Evolutionary conservation across 495 filamentous ascomycete species (phyloP).

Genomic region (Neurospora tetrasperma): DNA sequence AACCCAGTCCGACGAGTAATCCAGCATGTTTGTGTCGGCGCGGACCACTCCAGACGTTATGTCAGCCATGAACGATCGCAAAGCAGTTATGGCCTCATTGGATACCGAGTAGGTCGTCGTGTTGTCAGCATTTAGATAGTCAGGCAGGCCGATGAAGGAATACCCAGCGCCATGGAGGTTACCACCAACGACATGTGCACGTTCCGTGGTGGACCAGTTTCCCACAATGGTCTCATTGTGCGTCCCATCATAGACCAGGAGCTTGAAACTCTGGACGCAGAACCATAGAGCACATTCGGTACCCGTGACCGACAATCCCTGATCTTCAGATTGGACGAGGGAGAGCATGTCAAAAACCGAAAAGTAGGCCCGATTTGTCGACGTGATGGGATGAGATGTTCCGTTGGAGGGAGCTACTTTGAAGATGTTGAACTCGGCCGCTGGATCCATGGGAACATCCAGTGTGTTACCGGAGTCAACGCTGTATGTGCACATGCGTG

Average conservation of each 20-base stretch:
- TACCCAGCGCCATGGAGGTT: constrained; percentile 15
- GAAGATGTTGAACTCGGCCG: constrained; percentile 16
- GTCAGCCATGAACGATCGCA: constrained; percentile 22
- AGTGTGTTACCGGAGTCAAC: constrained; percentile 22
- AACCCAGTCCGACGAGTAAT: constrained; percentile 31
- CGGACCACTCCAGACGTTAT: constrained; percentile 22
- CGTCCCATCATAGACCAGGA: constrained; percentile 17
- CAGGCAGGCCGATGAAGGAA: constrained; percentile 22
- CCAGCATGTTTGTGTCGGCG: constrained; percentile 12
- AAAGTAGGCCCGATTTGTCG: constrained; percentile 17
- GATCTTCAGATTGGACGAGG: constrained; percentile 8
- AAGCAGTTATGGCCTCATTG: constrained; percentile 16
- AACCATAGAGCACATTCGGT: constrained; percentile 28
- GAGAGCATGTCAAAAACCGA: constrained; percentile 29
- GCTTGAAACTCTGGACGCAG: constrained; percentile 22
- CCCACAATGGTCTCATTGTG: constrained; percentile 13
- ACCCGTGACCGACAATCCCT: constrained; percentile 1
- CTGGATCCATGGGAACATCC: not conserved
- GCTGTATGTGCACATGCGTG: constrained; percentile 22
- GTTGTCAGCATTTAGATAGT: constrained; percentile 17
- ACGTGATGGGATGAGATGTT: constrained; percentile 4
- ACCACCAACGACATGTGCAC: constrained; percentile 3
- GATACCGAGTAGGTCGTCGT: constrained; percentile 20
- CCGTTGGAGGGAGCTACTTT: constrained; percentile 21
- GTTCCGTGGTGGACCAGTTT: constrained; percentile 22